Evolutionary conservation across 164 flowering plant genomes (phyloP), one percentile per base, ranked within the genome.

Genomic region (Platanus orientalis): DNA sequence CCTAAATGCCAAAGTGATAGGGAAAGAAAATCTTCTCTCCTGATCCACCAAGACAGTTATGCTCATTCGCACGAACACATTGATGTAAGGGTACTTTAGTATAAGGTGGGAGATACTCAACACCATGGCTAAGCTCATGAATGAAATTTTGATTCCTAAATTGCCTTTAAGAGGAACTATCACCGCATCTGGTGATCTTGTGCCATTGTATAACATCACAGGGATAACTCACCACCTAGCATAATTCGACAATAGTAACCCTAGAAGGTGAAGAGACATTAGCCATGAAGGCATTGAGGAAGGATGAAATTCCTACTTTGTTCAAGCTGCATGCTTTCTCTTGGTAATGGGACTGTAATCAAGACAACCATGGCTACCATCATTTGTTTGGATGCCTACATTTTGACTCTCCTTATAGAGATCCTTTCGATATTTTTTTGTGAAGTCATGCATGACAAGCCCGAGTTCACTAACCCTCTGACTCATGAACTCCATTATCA

Each of bases 1-100:
- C n/a, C n/a, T n/a, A n/a, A n/a, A n/a, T n/a, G 81, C 81, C 16
- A 81, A 81, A 20, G 75, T 76, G 7, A 70, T 78, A 23, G 77
- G 79, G 30, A 66, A 60, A 26, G 77, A 63, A 51, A 67, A 45
- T 53, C 73, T 71, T 1, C 76, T 76, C 0, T 23, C 55, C 4
- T 60, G 65, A 47, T 65, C 69, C 53, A 34, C 79, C 6, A 76
- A 57, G n/a, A 45, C 6, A 34, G 65, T 50, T 2, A 66, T 58
- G 57, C 62, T 66, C 6, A 63, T 65, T 1, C 4, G 63, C 3
- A 51, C 49, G 0, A 66, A 66, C 50, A 58, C 63, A 2, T 24
- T 66, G 2, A 25, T 66, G 50, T 63, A 66, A 40, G 63, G 57
- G 6, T 66, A 58, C 49, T 66, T 57, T 13, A 61, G 63, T 9